Conservation (phyloP, 345 rosid genomes). For the Brassica juncea region DNA sequence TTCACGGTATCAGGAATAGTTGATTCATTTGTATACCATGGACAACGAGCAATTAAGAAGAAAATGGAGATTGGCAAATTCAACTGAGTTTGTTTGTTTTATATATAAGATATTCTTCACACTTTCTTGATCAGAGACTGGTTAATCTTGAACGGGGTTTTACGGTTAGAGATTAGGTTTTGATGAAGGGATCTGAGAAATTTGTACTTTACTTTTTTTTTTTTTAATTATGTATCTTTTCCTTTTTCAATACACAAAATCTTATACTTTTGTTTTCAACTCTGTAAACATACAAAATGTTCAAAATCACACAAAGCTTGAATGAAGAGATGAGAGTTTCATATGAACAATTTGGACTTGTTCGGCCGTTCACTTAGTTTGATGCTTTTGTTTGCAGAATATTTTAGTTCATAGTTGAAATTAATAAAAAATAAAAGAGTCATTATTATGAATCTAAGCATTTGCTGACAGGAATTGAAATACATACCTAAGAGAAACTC, state of each 20-base stretch:
- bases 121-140: not conserved
- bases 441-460: too few relatives aligned
- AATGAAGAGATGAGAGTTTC: too few relatives aligned
- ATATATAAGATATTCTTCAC: not conserved
- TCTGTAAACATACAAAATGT: not conserved
- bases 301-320: too few relatives aligned
- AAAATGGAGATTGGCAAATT: constrained; percentile 81
- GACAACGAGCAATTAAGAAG: constrained; percentile 79
- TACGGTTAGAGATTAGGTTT: constrained; percentile 29
- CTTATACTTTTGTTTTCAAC: not conserved
- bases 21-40: constrained; percentile 79
- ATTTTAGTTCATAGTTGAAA: too few relatives aligned
- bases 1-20: constrained; percentile 82
- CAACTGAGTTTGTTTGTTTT: constrained; percentile 40
- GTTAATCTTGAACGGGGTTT: constrained; percentile 5
- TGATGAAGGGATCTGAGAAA: constrained; percentile 21
- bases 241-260: not conserved
- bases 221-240: not conserved
- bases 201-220: not conserved
- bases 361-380: too few relatives aligned
- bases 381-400: too few relatives aligned
- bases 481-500: too few relatives aligned
- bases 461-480: too few relatives aligned
- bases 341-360: too few relatives aligned
- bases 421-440: too few relatives aligned